A percentile compares a stretch with the other conserved stretches of the same genome.
phyloP scores from a whole-genome alignment of 2,329 filamentous ascomycete species.

The Stachybotrys chlorohalonatus region DNA sequence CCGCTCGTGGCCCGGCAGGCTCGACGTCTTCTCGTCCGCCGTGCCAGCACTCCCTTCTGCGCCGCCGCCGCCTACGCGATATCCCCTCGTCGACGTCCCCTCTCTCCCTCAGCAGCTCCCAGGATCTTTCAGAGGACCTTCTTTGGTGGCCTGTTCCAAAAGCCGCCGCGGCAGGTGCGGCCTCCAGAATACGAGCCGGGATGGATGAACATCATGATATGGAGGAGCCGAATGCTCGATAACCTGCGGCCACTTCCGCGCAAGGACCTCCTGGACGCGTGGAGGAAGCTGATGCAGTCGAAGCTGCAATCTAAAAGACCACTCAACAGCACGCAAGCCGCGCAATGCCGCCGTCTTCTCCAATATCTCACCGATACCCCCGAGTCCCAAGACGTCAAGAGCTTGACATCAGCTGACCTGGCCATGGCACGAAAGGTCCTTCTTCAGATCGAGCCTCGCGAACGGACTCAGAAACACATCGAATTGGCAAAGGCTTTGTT shows the following conservation, averaged over 20 bases:
- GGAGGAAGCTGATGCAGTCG: conserved; percentile 52
- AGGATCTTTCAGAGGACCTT: conserved; percentile 34
- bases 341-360: conserved; percentile 46
- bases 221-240: conserved; percentile 53
- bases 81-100: conserved; percentile 15
- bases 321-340: conserved; percentile 59
- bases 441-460: conserved; percentile 28
- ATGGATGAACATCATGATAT: conserved; percentile 60
- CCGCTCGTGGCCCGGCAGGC: conserved; percentile 35
- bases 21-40: conserved; percentile 28
- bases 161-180: conserved; percentile 50
- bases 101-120: conserved; percentile 12
- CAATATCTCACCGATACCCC: conserved; percentile 39
- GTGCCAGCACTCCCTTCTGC: conserved; percentile 22
- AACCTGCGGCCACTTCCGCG: conserved; percentile 55
- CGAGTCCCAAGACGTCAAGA: conserved; percentile 16
- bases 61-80: conserved; percentile 19
- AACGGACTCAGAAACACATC: conserved; percentile 35
- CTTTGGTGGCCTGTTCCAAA: conserved; percentile 50
- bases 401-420: conserved; percentile 30
- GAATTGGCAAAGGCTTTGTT: conserved; percentile 37
- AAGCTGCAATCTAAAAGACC: conserved; percentile 37
- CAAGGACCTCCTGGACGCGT: conserved; percentile 55
- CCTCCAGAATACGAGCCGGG: conserved; percentile 60
- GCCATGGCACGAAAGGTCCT: conserved; percentile 36